Percentiles rank a stretch among this genome's conserved stretches.
Conservation (phyloP, 495 filamentous ascomycete genomes). For the Hypomontagnella submonticulosa region DNA sequence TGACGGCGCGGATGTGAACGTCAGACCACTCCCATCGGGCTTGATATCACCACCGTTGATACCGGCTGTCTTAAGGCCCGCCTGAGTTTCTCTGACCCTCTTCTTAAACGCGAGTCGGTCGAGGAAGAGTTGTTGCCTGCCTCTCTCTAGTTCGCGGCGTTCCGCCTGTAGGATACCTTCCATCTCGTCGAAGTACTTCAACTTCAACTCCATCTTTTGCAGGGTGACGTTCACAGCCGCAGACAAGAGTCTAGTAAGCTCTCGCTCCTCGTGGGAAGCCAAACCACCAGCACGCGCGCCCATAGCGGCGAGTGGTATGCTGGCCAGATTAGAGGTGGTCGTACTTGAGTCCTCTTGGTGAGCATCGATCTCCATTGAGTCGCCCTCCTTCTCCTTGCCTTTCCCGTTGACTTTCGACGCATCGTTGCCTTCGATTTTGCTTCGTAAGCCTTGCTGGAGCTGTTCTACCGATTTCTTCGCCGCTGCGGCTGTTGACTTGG, state of each 20-base stretch:
- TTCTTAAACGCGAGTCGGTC: slow-evolving; percentile 91
- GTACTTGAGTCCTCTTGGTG: slow-evolving; percentile 54
- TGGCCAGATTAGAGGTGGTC: slow-evolving; percentile 70
- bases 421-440: slow-evolving; percentile 76
- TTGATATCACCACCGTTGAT: slow-evolving; percentile 66
- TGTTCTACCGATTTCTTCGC: slow-evolving; percentile 86
- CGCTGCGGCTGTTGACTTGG: slow-evolving; percentile 86
- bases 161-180: slow-evolving; percentile 91
- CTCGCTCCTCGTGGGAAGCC: slow-evolving; percentile 93
- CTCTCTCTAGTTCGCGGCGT: slow-evolving; percentile 88
- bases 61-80: slow-evolving; percentile 72
- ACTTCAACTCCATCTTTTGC: slow-evolving; percentile 83
- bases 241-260: slow-evolving; percentile 91
- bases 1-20: slow-evolving; percentile 66
- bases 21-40: slow-evolving; percentile 65
- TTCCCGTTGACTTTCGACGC: slow-evolving; percentile 60
- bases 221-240: slow-evolving; percentile 86
- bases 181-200: slow-evolving; percentile 95
- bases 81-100: slow-evolving; percentile 83
- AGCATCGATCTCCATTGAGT: slow-evolving; percentile 66
- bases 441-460: slow-evolving; percentile 78
- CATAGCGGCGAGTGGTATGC: slow-evolving; percentile 83
- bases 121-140: slow-evolving; percentile 90
- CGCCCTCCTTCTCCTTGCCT: slow-evolving; percentile 67
- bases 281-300: slow-evolving; percentile 88